Evolutionary conservation across 805 yeast genomes (phyloP).

Genomic region (Starmerella powellii): DNA sequence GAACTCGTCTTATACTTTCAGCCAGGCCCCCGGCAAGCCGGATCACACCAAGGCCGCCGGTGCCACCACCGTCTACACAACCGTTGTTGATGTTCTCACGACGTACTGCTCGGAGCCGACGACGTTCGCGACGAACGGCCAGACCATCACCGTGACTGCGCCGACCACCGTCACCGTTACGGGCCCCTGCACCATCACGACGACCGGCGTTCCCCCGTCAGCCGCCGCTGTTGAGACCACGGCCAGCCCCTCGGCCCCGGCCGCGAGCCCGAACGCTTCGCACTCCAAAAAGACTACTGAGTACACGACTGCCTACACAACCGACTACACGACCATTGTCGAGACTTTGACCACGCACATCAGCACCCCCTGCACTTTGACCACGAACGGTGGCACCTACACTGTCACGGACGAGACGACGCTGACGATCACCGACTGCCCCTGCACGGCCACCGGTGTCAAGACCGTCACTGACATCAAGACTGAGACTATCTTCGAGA

Average conservation of each 20-base stretch:
- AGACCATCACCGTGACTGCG: conserved; percentile 39
- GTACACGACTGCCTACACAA: not conserved
- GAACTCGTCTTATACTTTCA: conserved; percentile 6
- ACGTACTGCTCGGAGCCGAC: conserved; percentile 73
- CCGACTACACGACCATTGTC: conserved; percentile 12
- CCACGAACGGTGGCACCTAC: conserved; percentile 50
- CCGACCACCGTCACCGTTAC: conserved; percentile 79
- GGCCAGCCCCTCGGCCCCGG: not conserved
- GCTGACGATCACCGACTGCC: conserved; percentile 47
- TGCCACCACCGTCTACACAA: conserved; percentile 5
- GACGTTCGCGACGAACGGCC: conserved; percentile 35
- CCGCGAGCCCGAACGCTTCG: not conserved
- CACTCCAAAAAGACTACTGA: not conserved
- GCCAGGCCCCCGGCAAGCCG: conserved; percentile 1
- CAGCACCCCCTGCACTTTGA: conserved; percentile 39
- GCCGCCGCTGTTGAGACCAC: not conserved
- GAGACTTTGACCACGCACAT: conserved; percentile 38
- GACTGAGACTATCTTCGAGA: conserved; percentile 5
- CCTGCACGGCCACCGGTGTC: conserved; percentile 14
- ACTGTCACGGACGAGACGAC: conserved; percentile 63
- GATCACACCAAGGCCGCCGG: not conserved
- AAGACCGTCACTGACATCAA: conserved; percentile 2
- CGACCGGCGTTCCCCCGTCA: conserved; percentile 6
- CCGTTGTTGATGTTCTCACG: conserved; percentile 36
- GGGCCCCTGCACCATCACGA: conserved; percentile 65